Percentiles rank a stretch among this genome's conserved stretches.
Evolutionary conservation across 192 early-diverging fungal genomes (phyloP).

Genomic region (Podila epicladia): DNA sequence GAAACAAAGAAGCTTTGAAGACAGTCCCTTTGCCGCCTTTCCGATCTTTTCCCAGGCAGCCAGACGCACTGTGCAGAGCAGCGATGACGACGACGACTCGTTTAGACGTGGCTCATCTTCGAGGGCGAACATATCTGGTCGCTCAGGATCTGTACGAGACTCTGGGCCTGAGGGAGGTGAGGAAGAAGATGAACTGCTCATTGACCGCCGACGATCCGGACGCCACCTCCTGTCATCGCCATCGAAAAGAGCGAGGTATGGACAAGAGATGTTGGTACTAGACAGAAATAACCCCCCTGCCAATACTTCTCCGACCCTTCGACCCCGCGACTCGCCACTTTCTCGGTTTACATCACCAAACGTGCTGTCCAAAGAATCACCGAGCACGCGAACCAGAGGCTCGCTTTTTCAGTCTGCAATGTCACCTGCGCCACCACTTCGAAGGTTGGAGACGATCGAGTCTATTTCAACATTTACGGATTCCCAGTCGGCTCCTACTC

Average conservation of each 20-base stretch:
- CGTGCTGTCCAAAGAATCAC: too few species aligned
- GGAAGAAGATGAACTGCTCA: conserved; percentile 19
- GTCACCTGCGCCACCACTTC: background rate
- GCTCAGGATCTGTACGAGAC: background rate
- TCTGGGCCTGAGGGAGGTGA: background rate
- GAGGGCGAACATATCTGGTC: background rate
- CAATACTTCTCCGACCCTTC: background rate
- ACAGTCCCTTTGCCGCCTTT: conserved; percentile 10
- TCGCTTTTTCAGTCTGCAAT: background rate
- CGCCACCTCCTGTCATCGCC: conserved; percentile 8
- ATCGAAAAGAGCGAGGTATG: conserved; percentile 17
- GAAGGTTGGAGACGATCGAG: conserved; percentile 26
- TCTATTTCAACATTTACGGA: conserved; percentile 22
- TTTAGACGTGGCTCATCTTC: background rate
- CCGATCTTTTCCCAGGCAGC: conserved; percentile 10
- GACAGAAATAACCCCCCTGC: background rate
- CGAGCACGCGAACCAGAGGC: conserved; percentile 4
- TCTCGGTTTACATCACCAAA: too few species aligned
- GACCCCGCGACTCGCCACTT: background rate
- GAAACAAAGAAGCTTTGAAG: background rate
- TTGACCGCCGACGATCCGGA: conserved; percentile 25
- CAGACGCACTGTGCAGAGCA: background rate
- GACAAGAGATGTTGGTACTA: too few species aligned
- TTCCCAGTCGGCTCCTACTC: conserved; percentile 3
- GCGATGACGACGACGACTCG: background rate